These are phyloP conservation scores for Hypoxylon sp. DNA, from an alignment of 2,329 filamentous ascomycete genomes.

Conservation along the genomic window DNA sequence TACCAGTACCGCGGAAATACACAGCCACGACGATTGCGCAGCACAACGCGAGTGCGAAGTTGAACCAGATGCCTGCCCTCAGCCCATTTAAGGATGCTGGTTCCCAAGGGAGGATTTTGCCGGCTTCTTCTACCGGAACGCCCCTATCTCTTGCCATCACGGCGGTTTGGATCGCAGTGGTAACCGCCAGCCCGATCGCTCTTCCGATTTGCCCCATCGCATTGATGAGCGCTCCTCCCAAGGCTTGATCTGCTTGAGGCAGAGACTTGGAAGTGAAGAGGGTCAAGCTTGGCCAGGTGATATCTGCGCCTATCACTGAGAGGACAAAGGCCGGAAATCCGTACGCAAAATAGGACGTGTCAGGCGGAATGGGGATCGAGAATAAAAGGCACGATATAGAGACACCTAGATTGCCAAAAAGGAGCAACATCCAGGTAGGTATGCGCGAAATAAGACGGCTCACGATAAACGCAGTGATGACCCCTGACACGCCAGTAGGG, in stretches of 20 bases:
- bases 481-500: constrained; percentile 71
- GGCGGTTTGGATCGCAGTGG: constrained; percentile 73
- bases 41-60: constrained; percentile 61
- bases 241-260: constrained; percentile 72
- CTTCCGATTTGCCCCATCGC: constrained; percentile 74
- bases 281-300: constrained; percentile 73
- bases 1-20: constrained; percentile 65
- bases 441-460: constrained; percentile 69
- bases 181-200: constrained; percentile 74
- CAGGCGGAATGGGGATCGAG: constrained; percentile 70
- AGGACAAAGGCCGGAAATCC: constrained; percentile 75
- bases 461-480: constrained; percentile 67
- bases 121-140: constrained; percentile 59
- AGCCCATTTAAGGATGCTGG: constrained; percentile 61
- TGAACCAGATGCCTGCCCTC: constrained; percentile 65
- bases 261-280: constrained; percentile 74
- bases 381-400: constrained; percentile 70
- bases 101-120: constrained; percentile 59
- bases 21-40: constrained; percentile 60
- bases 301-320: constrained; percentile 74
- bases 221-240: constrained; percentile 77
- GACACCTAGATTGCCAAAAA: constrained; percentile 68
- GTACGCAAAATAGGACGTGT: constrained; percentile 75
- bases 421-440: constrained; percentile 68
- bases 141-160: constrained; percentile 65